These are phyloP conservation scores for Candida khao-thaluensis DNA, from an alignment of 805 yeast species.

Conservation along the genomic window DNA sequence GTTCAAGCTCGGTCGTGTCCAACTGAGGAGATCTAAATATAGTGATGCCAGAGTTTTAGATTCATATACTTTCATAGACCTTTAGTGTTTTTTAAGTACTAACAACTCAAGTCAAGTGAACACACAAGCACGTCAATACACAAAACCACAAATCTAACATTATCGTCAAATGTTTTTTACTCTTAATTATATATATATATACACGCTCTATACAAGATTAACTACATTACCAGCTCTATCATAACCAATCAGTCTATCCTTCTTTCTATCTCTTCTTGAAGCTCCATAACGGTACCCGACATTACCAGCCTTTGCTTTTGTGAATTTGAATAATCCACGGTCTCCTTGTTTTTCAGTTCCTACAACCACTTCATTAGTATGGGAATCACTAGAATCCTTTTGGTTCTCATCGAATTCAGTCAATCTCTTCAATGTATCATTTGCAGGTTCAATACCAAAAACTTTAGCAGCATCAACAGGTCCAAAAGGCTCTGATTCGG, in stretches of 20 bases:
- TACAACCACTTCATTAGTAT: slow-evolving; percentile 32
- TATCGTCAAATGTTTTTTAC: too few species aligned
- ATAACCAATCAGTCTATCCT: slow-evolving; percentile 72
- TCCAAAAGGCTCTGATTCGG: slow-evolving; percentile 94
- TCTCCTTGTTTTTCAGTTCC: slow-evolving; percentile 71
- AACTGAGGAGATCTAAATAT: too few species aligned
- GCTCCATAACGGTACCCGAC: slow-evolving; percentile 94
- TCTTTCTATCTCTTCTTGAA: slow-evolving; percentile 81
- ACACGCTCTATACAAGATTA: slow-evolving; percentile 24
- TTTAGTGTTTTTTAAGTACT: too few species aligned
- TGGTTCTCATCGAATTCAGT: slow-evolving; percentile 50
- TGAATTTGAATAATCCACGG: slow-evolving; percentile 68
- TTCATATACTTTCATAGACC: too few species aligned
- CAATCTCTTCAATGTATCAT: slow-evolving; percentile 67
- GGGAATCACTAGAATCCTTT: background rate
- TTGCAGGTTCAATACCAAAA: slow-evolving; percentile 85
- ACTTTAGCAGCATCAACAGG: slow-evolving; percentile 91
- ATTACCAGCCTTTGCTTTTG: slow-evolving; percentile 73
- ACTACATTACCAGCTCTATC: slow-evolving; percentile 65
- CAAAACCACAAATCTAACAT: too few species aligned
- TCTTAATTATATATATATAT: too few species aligned
- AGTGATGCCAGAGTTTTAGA: too few species aligned
- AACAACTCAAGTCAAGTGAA: too few species aligned
- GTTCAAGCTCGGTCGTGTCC: slow-evolving; percentile 2
- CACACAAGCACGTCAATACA: too few species aligned